Evolutionary conservation across 1,284 basidiomycete genomes (phyloP).

Genomic region (Blastosporella zonata): DNA sequence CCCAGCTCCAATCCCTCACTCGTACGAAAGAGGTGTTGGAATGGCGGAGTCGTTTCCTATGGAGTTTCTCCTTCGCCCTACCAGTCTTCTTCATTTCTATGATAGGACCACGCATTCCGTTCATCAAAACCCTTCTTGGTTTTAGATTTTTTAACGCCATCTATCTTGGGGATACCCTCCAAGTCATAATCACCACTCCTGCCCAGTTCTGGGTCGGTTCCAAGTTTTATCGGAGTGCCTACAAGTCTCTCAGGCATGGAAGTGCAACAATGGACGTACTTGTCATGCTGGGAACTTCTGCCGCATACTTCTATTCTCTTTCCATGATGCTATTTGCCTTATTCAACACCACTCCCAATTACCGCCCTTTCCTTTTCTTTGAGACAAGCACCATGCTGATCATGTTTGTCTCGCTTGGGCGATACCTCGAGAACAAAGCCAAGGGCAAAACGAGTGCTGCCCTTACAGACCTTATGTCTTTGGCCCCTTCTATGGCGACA

Average conservation of each 20-base stretch:
- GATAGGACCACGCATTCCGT: slow-evolving; percentile 76
- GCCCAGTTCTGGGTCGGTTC: slow-evolving; percentile 91
- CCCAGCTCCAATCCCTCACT: slow-evolving; percentile 88
- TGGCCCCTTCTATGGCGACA: slow-evolving; percentile 92
- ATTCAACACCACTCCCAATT: slow-evolving; percentile 62
- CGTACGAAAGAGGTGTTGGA: slow-evolving; percentile 90
- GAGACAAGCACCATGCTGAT: slow-evolving; percentile 99
- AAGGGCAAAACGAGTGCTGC: slow-evolving; percentile 98
- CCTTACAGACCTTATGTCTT: slow-evolving; percentile 92
- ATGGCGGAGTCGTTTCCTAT: slow-evolving; percentile 84
- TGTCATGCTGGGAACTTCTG: slow-evolving; percentile 91
- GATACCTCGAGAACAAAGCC: slow-evolving; percentile 94
- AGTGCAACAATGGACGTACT: slow-evolving; percentile 97
- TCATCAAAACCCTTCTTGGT: slow-evolving; percentile 48
- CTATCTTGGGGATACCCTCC: slow-evolving; percentile 83
- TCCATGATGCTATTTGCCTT: slow-evolving; percentile 67
- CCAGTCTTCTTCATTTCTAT: slow-evolving; percentile 94
- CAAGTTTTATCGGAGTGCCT: slow-evolving; percentile 88
- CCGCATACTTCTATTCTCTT: slow-evolving; percentile 91
- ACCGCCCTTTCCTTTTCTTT: slow-evolving; percentile 90
- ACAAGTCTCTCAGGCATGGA: slow-evolving; percentile 87
- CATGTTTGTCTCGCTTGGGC: slow-evolving; percentile 94
- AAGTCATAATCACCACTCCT: slow-evolving; percentile 83
- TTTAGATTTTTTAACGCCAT: slow-evolving; percentile 59
- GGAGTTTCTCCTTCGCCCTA: slow-evolving; percentile 77